Conservation (phyloP, 1,139 yeast species). For the Cylindricascospora bacillispora region DNA sequence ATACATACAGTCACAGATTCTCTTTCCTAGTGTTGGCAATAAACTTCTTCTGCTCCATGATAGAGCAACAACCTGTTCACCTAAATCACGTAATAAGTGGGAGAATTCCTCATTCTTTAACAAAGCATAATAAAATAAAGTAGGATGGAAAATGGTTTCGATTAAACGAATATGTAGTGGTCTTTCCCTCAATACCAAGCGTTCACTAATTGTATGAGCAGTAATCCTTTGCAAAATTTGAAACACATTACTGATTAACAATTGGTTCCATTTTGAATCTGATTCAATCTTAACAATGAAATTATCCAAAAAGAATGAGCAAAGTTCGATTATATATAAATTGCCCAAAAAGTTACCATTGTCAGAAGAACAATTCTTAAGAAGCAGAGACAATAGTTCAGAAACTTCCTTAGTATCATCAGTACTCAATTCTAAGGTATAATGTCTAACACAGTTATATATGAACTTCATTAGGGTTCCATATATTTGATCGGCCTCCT, state of each 20-base stretch:
- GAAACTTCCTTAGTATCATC: too few species aligned
- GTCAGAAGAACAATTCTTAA: constrained; percentile 12
- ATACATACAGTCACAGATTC: constrained; percentile 18
- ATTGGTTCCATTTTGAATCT: too few species aligned
- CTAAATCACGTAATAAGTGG: constrained; percentile 28
- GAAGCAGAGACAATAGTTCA: too few species aligned
- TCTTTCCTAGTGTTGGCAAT: constrained; percentile 43
- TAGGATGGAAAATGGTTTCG: constrained; percentile 30
- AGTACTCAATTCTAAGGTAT: too few species aligned
- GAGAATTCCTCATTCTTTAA: constrained; percentile 16
- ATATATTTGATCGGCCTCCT: constrained; percentile 14
- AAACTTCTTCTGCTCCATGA: constrained; percentile 58
- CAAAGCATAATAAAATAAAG: constrained; percentile 14
- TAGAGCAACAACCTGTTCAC: constrained; percentile 34
- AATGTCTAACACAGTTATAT: too few species aligned
- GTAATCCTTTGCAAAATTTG: too few species aligned
- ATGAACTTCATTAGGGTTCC: too few species aligned
- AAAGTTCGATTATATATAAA: constrained; percentile 13
- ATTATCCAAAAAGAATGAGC: too few species aligned
- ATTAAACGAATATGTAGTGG: constrained; percentile 48
- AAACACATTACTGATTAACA: too few species aligned
- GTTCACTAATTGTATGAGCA: too few species aligned
- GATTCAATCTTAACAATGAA: too few species aligned
- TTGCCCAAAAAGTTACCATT: constrained; percentile 21
- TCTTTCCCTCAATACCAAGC: constrained; percentile 56